phyloP scores from a whole-genome alignment of 257 asterid species.

The Ilex asprella region DNA sequence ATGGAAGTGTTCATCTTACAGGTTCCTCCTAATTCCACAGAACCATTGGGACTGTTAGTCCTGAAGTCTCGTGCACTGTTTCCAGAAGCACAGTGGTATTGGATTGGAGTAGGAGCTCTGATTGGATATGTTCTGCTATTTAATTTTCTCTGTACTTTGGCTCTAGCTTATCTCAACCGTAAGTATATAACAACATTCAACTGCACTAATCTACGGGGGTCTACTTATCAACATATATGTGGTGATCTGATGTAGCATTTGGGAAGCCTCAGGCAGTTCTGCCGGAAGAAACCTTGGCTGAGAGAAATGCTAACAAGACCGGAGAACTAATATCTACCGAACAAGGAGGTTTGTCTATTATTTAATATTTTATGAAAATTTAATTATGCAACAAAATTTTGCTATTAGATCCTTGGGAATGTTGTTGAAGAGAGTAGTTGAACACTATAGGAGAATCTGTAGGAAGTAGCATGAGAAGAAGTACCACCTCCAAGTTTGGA shows the following conservation, averaged over 20 bases:
- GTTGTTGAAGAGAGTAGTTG: slow-evolving; percentile 17
- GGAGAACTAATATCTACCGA: slow-evolving; percentile 14
- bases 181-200: slow-evolving; percentile 11
- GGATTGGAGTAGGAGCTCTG: slow-evolving; percentile 70
- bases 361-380: too few relatives aligned
- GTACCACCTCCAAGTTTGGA: too few relatives aligned
- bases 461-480: too few relatives aligned
- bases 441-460: too few relatives aligned
- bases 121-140: slow-evolving; percentile 52
- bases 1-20: slow-evolving; percentile 9
- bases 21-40: slow-evolving; percentile 42
- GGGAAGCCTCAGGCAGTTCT: slow-evolving; percentile 61
- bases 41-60: slow-evolving; percentile 46
- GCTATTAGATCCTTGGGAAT: slow-evolving; percentile 5
- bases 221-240: background rate
- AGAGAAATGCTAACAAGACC: slow-evolving; percentile 32
- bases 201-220: background rate
- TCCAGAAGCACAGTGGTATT: slow-evolving; percentile 60
- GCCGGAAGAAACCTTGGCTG: slow-evolving; percentile 44
- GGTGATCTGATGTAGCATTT: slow-evolving; percentile 41
- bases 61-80: slow-evolving; percentile 61
- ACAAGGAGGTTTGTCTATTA: too few relatives aligned
- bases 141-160: slow-evolving; percentile 41
- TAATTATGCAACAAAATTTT: too few relatives aligned
- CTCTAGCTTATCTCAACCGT: slow-evolving; percentile 72